Evolutionary conservation across 805 yeast species (phyloP), one percentile per base, ranked within the genome.

Genomic region (Ogataea methanolica): DNA sequence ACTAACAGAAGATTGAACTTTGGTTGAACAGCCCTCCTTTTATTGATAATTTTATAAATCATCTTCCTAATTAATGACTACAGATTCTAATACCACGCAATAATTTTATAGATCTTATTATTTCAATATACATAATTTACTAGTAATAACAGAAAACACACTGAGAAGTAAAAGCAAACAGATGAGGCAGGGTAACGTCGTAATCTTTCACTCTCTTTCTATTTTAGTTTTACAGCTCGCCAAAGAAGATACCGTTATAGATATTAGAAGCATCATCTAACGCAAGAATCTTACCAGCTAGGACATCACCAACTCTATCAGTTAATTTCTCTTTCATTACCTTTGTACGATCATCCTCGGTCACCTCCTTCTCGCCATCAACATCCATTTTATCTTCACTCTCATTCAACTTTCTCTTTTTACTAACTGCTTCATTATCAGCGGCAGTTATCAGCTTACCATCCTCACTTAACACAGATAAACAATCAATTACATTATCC

Each of bases 231-330:
- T 40, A 52, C 17, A 64, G 41, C 56, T 84, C 91, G 8, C 92
- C 96, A 61, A 86, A 83, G 62, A 85, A 86, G 11, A 88, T 75
- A 6, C 90, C 90, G 50, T 78, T 71, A 29, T 74, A 74, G 14
- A 86, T 70, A 39, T 69, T 74, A 50, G 67, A 70, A 2, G 81
- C 79, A 59, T 77, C 78, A 1, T 67, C 63, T 49, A 77, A 74
- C 36, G 72, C 69, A 16, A 74, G 54, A 3, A 88, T 70, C 26
- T 66, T 68, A 6, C 73, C 67, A 1, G 86, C 73, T 45, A 89
- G 67, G 0, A 74, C 66, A 15, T 69, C 72, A 41, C 96, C 96
- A 16, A 88, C 71, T 58, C 86, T 77, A 4, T 73, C 76, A 6
- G 57, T 68, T 41, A 88, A 64, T 56, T 76, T 83, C 1, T 58